phyloP scores from a whole-genome alignment of 257 asterid species.

The Primulina huaijiensis region DNA sequence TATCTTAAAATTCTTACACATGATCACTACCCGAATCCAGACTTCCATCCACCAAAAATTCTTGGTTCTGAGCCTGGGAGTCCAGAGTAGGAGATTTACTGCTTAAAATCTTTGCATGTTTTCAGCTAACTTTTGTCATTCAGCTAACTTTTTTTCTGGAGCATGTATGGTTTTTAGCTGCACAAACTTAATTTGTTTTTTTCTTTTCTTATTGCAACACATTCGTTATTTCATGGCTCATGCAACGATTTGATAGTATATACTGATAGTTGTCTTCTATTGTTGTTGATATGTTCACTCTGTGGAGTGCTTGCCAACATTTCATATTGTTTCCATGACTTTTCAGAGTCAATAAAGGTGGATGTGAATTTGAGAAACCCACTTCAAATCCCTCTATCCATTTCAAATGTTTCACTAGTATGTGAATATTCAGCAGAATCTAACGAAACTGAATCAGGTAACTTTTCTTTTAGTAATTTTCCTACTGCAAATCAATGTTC shows the following conservation, averaged over 20 bases:
- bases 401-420: constrained; percentile 68
- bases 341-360: constrained; percentile 81
- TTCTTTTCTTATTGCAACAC: constrained; percentile 19
- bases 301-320: constrained; percentile 17
- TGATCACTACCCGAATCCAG: background rate
- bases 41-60: constrained; percentile 12
- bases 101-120: background rate
- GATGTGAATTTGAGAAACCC: constrained; percentile 80
- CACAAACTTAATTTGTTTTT: constrained; percentile 13
- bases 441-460: constrained; percentile 58
- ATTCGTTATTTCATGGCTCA: constrained; percentile 1
- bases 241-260: background rate
- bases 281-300: constrained; percentile 20
- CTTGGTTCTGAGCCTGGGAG: constrained; percentile 14
- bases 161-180: background rate
- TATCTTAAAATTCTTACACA: constrained; percentile 9
- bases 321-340: constrained; percentile 26
- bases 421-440: constrained; percentile 63
- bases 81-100: constrained; percentile 10
- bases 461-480: constrained; percentile 1
- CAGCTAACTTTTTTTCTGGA: constrained; percentile 2
- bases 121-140: background rate
- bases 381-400: constrained; percentile 81
- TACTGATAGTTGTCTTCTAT: constrained; percentile 14
- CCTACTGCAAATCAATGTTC: constrained; percentile 14